phyloP scores from a whole-genome alignment of 257 asterid genomes.

The Penstemon newberryi region DNA sequence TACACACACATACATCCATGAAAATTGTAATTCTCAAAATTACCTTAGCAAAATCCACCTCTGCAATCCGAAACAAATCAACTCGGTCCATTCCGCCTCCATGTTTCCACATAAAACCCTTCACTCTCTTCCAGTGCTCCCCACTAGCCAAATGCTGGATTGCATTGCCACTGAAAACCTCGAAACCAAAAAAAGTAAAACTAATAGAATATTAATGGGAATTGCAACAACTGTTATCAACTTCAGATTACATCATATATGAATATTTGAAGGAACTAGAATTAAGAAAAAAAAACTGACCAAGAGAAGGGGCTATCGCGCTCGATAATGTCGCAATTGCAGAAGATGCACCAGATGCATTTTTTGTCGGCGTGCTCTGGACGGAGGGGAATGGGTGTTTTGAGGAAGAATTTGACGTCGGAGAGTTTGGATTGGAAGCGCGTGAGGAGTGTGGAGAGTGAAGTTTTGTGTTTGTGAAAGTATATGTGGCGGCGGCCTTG shows the following conservation, averaged over 20 bases:
- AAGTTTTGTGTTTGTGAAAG: constrained; percentile 68
- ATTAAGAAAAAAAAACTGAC: constrained; percentile 33
- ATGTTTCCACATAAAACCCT: constrained; percentile 72
- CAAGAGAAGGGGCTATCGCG: constrained; percentile 56
- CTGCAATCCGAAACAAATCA: constrained; percentile 54
- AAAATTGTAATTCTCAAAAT: not conserved
- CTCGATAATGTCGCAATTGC: constrained; percentile 61
- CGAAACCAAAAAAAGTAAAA: constrained; percentile 13
- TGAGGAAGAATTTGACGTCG: constrained; percentile 55
- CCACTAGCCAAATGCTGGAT: constrained; percentile 74
- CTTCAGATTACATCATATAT: not conserved
- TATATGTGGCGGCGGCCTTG: constrained; percentile 76
- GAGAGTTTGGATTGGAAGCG: constrained; percentile 73
- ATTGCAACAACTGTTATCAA: not conserved
- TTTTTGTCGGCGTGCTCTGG: constrained; percentile 58
- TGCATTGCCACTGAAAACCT: constrained; percentile 53
- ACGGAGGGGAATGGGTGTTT: constrained; percentile 47
- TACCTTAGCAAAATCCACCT: constrained; percentile 68
- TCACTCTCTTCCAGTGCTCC: constrained; percentile 78
- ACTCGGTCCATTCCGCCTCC: constrained; percentile 72
- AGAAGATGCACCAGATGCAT: constrained; percentile 80
- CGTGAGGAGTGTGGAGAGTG: constrained; percentile 60
- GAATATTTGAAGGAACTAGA: constrained; percentile 3
- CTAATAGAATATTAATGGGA: not conserved
- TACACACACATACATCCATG: constrained; percentile 1